phyloP scores from a whole-genome alignment of 495 filamentous ascomycete species.

The Penicillium desertorum region DNA sequence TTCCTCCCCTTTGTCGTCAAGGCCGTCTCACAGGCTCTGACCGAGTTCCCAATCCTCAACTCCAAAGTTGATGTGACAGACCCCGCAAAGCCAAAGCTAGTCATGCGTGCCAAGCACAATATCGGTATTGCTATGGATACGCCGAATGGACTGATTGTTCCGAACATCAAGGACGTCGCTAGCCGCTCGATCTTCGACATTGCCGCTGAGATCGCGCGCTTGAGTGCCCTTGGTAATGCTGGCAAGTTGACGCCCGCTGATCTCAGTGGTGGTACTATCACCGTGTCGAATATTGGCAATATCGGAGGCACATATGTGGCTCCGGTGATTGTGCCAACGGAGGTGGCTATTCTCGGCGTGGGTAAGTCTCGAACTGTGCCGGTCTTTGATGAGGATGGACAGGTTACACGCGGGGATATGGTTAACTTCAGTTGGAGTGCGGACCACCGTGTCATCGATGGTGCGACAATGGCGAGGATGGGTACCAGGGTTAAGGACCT shows the following conservation, averaged over 20 bases:
- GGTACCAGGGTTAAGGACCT: slow-evolving; percentile 73
- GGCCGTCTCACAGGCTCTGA: slow-evolving; percentile 80
- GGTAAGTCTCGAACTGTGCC: slow-evolving; percentile 72
- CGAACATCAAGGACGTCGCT: slow-evolving; percentile 87
- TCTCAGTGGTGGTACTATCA: slow-evolving; percentile 85
- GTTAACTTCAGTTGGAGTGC: slow-evolving; percentile 95
- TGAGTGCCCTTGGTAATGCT: slow-evolving; percentile 66
- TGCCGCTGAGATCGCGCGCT: slow-evolving; percentile 69
- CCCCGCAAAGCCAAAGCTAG: slow-evolving; percentile 62
- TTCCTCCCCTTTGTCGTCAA: slow-evolving; percentile 96
- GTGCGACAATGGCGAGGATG: slow-evolving; percentile 88
- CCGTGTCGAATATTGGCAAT: slow-evolving; percentile 95
- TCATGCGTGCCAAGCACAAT: slow-evolving; percentile 82
- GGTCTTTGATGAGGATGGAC: slow-evolving; percentile 75
- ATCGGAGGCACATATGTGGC: slow-evolving; percentile 91
- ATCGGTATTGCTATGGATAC: slow-evolving; percentile 97
- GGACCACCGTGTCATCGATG: slow-evolving; percentile 93
- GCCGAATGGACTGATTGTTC: slow-evolving; percentile 83
- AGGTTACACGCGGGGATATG: slow-evolving; percentile 85
- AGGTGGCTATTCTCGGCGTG: slow-evolving; percentile 90
- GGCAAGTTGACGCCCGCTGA: slow-evolving; percentile 77
- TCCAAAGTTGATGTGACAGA: slow-evolving; percentile 67
- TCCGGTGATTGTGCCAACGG: slow-evolving; percentile 83
- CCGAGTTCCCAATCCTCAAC: slow-evolving; percentile 83
- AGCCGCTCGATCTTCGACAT: slow-evolving; percentile 71